Conservation (phyloP, 805 yeast species). For the Nakazawaea laoshanensis region DNA sequence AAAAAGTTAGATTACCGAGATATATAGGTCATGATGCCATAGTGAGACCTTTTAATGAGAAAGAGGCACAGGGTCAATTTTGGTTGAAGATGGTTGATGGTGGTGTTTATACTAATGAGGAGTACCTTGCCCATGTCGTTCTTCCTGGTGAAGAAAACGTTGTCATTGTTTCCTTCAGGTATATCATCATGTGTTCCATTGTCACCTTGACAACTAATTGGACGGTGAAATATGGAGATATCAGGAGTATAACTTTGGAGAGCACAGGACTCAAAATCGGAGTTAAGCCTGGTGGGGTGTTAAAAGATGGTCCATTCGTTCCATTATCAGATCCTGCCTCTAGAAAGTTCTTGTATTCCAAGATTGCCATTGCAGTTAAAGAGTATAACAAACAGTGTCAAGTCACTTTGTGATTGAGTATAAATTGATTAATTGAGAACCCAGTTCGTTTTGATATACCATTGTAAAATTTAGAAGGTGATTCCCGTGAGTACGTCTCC, state of each 20-base stretch:
- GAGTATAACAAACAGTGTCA: constrained; percentile 69
- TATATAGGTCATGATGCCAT: constrained; percentile 62
- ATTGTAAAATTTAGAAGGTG: constrained; percentile 32
- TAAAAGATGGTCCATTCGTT: constrained; percentile 44
- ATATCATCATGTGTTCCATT: constrained; percentile 61
- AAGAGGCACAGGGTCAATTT: constrained; percentile 91
- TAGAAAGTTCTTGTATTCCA: constrained; percentile 57
- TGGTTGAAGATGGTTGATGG: constrained; percentile 84
- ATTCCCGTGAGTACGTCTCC: constrained; percentile 45
- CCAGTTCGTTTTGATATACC: constrained; percentile 41
- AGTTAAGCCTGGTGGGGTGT: constrained; percentile 24
- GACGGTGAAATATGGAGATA: constrained; percentile 56
- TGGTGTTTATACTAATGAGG: constrained; percentile 64
- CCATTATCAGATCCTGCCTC: constrained; percentile 67
- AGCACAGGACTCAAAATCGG: constrained; percentile 69
- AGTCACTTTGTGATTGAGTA: constrained; percentile 23
- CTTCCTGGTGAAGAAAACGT: constrained; percentile 75
- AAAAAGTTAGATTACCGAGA: constrained; percentile 77
- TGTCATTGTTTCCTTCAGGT: constrained; percentile 64
- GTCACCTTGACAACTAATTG: constrained; percentile 57
- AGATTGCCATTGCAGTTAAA: constrained; percentile 72
- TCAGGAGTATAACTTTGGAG: constrained; percentile 69
- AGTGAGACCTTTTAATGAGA: constrained; percentile 63
- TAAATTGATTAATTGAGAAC: neutral
- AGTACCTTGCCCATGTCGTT: constrained; percentile 78